Evolutionary conservation across 345 rosid species (phyloP), one percentile per base, ranked within the genome.

Genomic region (Geranium brycei): DNA sequence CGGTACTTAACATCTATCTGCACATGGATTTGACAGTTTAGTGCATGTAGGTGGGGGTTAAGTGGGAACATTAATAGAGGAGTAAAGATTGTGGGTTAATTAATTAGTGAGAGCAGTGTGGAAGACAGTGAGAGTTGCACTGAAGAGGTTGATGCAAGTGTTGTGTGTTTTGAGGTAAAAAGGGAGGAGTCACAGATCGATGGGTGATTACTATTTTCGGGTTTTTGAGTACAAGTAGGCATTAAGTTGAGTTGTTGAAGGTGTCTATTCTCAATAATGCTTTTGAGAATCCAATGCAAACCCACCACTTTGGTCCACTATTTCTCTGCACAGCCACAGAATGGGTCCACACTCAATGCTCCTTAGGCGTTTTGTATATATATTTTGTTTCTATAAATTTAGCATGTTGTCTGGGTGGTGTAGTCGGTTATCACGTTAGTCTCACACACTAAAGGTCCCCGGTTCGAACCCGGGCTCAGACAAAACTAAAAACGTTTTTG

Each of bases 371-470:
- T 47, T 47, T 35, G 4, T 47, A 6, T 47, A 47, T 6, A 6
- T 10, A 47, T 8, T 3, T 47, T 6, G 10, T 8, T 47, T 47
- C 14, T 10, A 47, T 0, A 6, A 0, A 13, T 0, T 13, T 47
- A 47, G 11, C 53, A 47, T 3, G 14, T 30, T 1, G 87, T 83
- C 86, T 79, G 88, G 85, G 88, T 85, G 91, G 88, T 81, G 91
- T 78, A 81, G 86, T 81, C 35, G 85, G 88, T 80, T 78, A 86
- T 86, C 88, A 81, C 82, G 87, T 74, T 81, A 83, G 87, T 83
- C 88, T 83, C 84, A 80, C 88, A 80, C 88, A 77, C 84, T 79
- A 80, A 72, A 83, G 84, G 84, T 80, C 85, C 81, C 83, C 80
- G 78, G 81, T 83, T 83, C 83, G 83, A 83, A 80, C 82, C 87